phyloP scores from a whole-genome alignment of 169 alveolate genomes.

The Plasmodium gaboni region DNA sequence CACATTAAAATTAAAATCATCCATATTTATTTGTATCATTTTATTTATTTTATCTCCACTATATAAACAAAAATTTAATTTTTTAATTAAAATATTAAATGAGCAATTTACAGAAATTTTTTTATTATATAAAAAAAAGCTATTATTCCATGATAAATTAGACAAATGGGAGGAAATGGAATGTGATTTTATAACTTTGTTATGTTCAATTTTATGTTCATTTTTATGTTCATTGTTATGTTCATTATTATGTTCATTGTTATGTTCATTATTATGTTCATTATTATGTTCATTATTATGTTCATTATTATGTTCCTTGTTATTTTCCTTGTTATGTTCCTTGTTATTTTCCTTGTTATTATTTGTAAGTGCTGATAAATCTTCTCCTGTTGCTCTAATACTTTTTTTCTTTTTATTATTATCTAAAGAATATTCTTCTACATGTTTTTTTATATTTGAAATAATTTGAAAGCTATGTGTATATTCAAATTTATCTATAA shows the following conservation, averaged over 20 bases:
- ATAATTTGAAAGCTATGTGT: slow-evolving; percentile 61
- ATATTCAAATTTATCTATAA: slow-evolving; percentile 58
- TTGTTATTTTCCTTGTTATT: too few relatives aligned
- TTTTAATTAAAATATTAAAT: slow-evolving; percentile 7
- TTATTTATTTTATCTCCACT: slow-evolving; percentile 20
- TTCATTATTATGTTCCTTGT: too few relatives aligned
- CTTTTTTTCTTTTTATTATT: neutral
- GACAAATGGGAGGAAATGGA: too few relatives aligned
- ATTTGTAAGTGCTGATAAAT: neutral
- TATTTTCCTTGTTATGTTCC: too few relatives aligned
- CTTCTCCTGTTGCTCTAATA: neutral
- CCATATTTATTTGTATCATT: slow-evolving; percentile 12
- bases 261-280: too few relatives aligned
- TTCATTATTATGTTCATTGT: too few relatives aligned
- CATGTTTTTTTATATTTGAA: slow-evolving; percentile 35
- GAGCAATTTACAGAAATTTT: slow-evolving; percentile 18
- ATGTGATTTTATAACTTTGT: too few relatives aligned
- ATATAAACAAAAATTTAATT: slow-evolving; percentile 1
- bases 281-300: too few relatives aligned
- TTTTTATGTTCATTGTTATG: too few relatives aligned
- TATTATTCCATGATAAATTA: neutral
- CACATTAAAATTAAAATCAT: slow-evolving; percentile 7
- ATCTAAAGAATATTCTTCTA: neutral
- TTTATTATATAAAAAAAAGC: neutral
- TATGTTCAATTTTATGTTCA: too few relatives aligned